phyloP scores from a whole-genome alignment of 2,329 filamentous ascomycete genomes.

The Penicillium sp. region DNA sequence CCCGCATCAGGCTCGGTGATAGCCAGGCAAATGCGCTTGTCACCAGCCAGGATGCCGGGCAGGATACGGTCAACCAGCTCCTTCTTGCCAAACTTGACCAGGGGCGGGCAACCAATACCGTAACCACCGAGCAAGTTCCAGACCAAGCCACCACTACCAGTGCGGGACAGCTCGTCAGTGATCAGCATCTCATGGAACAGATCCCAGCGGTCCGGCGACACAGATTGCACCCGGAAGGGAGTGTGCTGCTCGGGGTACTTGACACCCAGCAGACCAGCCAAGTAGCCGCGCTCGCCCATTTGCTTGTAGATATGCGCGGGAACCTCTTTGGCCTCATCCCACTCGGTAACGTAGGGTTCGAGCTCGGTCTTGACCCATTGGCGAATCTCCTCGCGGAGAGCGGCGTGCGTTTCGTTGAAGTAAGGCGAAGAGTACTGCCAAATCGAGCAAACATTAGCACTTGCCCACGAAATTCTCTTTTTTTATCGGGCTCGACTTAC shows the following conservation, averaged over 20 bases:
- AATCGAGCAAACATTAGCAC: not conserved
- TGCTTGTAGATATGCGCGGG: slow-evolving; percentile 88
- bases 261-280: slow-evolving; percentile 81
- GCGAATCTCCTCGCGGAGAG: slow-evolving; percentile 83
- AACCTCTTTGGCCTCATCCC: slow-evolving; percentile 92
- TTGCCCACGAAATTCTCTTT: not conserved
- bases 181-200: slow-evolving; percentile 96
- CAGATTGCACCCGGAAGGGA: slow-evolving; percentile 66
- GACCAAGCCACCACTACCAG: slow-evolving; percentile 85
- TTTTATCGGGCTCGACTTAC: slow-evolving; percentile 51
- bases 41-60: slow-evolving; percentile 79
- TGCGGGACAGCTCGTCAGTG: slow-evolving; percentile 87
- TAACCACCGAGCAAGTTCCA: slow-evolving; percentile 98
- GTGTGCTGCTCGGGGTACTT: slow-evolving; percentile 71
- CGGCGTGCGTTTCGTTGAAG: slow-evolving; percentile 90
- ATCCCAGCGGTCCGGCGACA: slow-evolving; percentile 88
- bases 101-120: slow-evolving; percentile 85
- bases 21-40: slow-evolving; percentile 95
- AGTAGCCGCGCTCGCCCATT: slow-evolving; percentile 87
- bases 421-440: slow-evolving; percentile 87
- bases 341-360: slow-evolving; percentile 88
- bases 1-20: slow-evolving; percentile 97
- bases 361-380: slow-evolving; percentile 87
- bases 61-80: slow-evolving; percentile 79
- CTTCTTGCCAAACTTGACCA: slow-evolving; percentile 89